Evolutionary conservation across 495 filamentous ascomycete genomes (phyloP).

Genomic region (Neurospora sp.): DNA sequence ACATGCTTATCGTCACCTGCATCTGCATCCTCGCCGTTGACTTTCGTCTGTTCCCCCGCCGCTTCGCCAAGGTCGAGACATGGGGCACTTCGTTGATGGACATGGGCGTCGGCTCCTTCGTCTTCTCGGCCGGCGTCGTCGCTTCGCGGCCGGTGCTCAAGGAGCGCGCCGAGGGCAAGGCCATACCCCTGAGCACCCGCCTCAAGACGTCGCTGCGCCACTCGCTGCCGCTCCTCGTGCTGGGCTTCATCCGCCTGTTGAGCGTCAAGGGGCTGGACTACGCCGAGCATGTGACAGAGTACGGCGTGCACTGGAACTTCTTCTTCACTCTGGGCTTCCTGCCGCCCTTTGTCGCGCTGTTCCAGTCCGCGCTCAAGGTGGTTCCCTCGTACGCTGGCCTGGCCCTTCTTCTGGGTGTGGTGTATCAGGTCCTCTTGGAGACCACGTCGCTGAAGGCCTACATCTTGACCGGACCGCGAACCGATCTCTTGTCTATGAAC

Average conservation of each 20-base stretch:
- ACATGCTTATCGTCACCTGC: constrained; percentile 90
- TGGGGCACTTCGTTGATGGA: constrained; percentile 99
- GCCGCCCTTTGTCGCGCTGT: constrained; percentile 81
- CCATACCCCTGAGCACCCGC: constrained; percentile 40
- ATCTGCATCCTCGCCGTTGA: constrained; percentile 94
- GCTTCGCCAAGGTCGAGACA: constrained; percentile 94
- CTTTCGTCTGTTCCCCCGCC: constrained; percentile 82
- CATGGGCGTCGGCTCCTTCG: constrained; percentile 92
- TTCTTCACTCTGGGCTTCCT: constrained; percentile 93
- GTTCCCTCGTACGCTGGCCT: constrained; percentile 67
- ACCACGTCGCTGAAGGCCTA: constrained; percentile 68
- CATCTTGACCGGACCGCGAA: constrained; percentile 74
- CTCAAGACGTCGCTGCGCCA: constrained; percentile 59
- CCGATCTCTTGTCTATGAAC: constrained; percentile 73
- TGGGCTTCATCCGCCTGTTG: constrained; percentile 72
- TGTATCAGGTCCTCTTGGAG: constrained; percentile 69
- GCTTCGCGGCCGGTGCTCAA: constrained; percentile 80
- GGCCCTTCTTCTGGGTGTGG: constrained; percentile 49
- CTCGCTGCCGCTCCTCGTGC: constrained; percentile 68
- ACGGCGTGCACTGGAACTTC: constrained; percentile 99
- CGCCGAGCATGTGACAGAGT: constrained; percentile 94
- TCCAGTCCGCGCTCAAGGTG: constrained; percentile 50
- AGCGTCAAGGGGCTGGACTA: constrained; percentile 94
- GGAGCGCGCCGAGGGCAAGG: constrained; percentile 41
- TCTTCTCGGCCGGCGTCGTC: constrained; percentile 91